Conservation (phyloP, 2,329 filamentous ascomycete species). For the Penicillium sumatraense region DNA sequence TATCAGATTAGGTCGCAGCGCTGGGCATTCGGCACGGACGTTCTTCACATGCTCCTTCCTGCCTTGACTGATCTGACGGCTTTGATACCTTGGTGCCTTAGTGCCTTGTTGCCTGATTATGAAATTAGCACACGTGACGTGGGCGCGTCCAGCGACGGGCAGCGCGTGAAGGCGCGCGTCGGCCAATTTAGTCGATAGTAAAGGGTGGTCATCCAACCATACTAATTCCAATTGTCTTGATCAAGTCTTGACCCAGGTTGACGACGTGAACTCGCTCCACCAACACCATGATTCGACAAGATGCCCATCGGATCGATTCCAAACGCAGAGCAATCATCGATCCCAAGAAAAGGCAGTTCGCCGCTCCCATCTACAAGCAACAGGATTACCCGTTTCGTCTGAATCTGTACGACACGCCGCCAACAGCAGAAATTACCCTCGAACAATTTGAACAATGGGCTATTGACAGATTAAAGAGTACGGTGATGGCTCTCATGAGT, state of each 20-base stretch:
- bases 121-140: slow-evolving; percentile 15
- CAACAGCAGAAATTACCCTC: slow-evolving; percentile 90
- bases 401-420: slow-evolving; percentile 88
- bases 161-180: slow-evolving; percentile 31
- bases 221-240: neutral
- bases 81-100: neutral
- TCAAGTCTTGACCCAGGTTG: slow-evolving; percentile 2
- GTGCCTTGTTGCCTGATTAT: slow-evolving; percentile 7
- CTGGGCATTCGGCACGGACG: neutral
- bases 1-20: no score
- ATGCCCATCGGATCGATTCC: slow-evolving; percentile 52
- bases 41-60: neutral
- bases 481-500: slow-evolving; percentile 13
- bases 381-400: slow-evolving; percentile 81
- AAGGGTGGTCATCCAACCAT: neutral
- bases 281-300: slow-evolving; percentile 49
- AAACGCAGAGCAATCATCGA: slow-evolving; percentile 80
- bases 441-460: slow-evolving; percentile 99
- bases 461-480: slow-evolving; percentile 85
- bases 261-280: neutral
- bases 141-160: slow-evolving; percentile 7
- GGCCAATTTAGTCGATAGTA: slow-evolving; percentile 21
- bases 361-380: slow-evolving; percentile 74
- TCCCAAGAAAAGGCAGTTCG: slow-evolving; percentile 85
- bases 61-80: neutral